Evolutionary conservation across 2,329 filamentous ascomycete species (phyloP).

Genomic region (Colletotrichum chlorophyti): DNA sequence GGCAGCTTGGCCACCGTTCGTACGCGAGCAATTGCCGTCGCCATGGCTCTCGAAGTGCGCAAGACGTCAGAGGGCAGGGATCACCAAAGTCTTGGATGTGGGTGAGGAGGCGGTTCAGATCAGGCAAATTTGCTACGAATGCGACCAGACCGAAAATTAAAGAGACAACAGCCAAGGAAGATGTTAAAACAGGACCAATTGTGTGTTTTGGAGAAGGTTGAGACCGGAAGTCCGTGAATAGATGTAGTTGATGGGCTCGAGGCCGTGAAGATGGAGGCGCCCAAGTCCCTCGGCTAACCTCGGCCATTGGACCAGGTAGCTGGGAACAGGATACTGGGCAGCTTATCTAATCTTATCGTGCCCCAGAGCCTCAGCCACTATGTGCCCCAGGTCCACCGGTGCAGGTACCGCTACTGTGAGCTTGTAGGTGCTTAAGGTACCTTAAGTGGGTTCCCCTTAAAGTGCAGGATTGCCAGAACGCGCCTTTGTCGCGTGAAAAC

Average conservation of each 20-base stretch:
- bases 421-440: too few species aligned
- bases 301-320: conserved; percentile 40
- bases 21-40: conserved; percentile 24
- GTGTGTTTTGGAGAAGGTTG: conserved; percentile 11
- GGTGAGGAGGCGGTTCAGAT: neutral
- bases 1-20: conserved; percentile 31
- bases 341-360: conserved; percentile 7
- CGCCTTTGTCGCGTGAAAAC: conserved; percentile 24
- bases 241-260: conserved; percentile 15
- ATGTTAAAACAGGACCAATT: neutral
- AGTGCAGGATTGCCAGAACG: too few species aligned
- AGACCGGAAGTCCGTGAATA: conserved; percentile 11
- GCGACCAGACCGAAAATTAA: too few species aligned
- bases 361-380: neutral
- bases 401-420: too few species aligned
- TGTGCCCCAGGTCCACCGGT: too few species aligned
- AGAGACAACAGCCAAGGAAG: neutral
- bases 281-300: conserved; percentile 47
- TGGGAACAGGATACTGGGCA: too few species aligned
- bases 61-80: conserved; percentile 22
- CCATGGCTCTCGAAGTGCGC: conserved; percentile 13
- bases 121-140: too few species aligned
- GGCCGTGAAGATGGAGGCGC: conserved; percentile 14
- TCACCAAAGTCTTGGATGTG: neutral
- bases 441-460: neutral